Conservation (phyloP, 345 rosid species). For the Acer campestre region DNA sequence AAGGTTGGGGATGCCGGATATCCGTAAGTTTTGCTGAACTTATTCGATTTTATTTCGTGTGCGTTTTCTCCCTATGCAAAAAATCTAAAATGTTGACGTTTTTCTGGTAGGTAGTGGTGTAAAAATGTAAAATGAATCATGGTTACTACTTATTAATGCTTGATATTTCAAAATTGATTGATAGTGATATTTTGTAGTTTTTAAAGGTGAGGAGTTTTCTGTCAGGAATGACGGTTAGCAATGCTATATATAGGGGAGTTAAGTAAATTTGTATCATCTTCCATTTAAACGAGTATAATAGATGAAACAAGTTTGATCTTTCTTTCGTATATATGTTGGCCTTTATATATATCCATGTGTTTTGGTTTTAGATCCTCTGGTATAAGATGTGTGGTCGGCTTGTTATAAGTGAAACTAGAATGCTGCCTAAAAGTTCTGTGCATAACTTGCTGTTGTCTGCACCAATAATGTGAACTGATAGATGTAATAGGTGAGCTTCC, state of each 20-base stretch:
- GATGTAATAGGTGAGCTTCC: background rate
- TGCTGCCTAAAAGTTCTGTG: background rate
- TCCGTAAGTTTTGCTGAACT: slow-evolving; percentile 63
- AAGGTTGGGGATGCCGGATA: slow-evolving; percentile 98
- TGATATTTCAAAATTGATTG: no score
- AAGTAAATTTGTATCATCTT: background rate
- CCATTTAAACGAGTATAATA: background rate
- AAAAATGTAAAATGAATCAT: no score
- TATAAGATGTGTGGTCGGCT: background rate
- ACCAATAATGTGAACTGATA: background rate
- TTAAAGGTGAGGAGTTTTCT: no score
- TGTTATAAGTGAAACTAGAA: background rate
- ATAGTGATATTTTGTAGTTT: no score
- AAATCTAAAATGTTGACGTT: no score
- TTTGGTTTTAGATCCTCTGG: background rate
- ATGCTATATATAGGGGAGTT: no score
- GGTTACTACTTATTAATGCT: no score
- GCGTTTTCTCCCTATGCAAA: background rate
- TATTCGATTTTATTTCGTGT: background rate
- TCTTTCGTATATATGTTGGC: background rate
- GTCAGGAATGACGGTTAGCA: no score
- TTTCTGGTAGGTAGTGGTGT: no score
- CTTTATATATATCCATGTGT: background rate
- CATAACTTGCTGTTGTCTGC: background rate
- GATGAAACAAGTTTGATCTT: background rate